phyloP scores from a whole-genome alignment of 345 rosid genomes.

The Citrus cavaleriei region DNA sequence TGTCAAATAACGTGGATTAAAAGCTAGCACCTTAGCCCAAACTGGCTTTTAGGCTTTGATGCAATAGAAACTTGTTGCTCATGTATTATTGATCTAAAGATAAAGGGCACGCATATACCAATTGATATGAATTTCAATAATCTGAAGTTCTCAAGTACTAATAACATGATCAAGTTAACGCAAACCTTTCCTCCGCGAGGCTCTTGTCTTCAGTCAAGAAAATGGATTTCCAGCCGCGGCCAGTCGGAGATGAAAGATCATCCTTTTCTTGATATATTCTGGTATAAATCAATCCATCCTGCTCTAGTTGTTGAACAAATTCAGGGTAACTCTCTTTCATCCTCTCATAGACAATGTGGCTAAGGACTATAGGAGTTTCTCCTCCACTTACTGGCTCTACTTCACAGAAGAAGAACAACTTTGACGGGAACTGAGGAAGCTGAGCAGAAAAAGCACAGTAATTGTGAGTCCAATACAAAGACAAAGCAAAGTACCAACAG shows the following conservation, averaged over 20 bases:
- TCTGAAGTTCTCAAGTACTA: not conserved
- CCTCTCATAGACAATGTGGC: constrained; percentile 74
- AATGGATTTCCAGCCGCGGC: constrained; percentile 94
- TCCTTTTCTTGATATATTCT: constrained; percentile 71
- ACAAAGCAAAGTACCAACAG: not conserved
- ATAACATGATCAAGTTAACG: not conserved
- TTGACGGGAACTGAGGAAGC: constrained; percentile 91
- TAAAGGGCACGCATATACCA: not conserved
- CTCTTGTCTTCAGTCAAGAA: constrained; percentile 73
- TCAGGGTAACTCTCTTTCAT: constrained; percentile 67
- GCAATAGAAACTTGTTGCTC: not conserved
- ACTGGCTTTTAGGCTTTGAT: no score
- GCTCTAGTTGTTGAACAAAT: constrained; percentile 63
- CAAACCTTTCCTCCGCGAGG: constrained; percentile 68
- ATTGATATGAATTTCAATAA: not conserved
- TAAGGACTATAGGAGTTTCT: constrained; percentile 84
- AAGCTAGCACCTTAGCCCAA: no score
- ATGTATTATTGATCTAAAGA: not conserved
- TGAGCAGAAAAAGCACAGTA: constrained; percentile 12
- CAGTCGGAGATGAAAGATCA: constrained; percentile 79
- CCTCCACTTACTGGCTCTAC: constrained; percentile 78
- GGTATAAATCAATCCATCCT: constrained; percentile 63
- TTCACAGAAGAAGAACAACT: constrained; percentile 87
- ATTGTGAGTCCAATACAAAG: not conserved
- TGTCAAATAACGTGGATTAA: not conserved